A percentile compares a stretch with the other conserved stretches of the same genome.
These are phyloP conservation scores for Cystobasidium ongulense DNA, from an alignment of 768 basidiomycete species.

Conservation along the genomic window DNA sequence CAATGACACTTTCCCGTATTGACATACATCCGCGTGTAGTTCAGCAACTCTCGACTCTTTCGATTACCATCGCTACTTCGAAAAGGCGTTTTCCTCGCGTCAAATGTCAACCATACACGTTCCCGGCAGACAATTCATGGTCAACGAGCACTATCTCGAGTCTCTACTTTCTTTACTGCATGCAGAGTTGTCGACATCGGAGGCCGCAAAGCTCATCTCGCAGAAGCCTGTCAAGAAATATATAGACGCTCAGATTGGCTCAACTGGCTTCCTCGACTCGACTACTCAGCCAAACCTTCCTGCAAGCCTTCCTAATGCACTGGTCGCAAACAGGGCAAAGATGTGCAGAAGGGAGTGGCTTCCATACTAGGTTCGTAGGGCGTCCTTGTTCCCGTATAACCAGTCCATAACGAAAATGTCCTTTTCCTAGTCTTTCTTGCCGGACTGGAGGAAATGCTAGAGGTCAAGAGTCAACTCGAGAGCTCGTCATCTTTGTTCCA, in stretches of 20 bases:
- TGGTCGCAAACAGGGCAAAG: no score
- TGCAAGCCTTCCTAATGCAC: no score
- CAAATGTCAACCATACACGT: neutral
- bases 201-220: slow-evolving; percentile 3
- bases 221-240: neutral
- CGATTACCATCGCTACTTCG: neutral
- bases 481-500: neutral
- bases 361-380: no score
- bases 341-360: no score
- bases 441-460: slow-evolving; percentile 1
- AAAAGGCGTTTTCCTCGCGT: neutral
- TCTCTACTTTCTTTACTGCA: neutral
- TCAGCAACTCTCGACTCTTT: slow-evolving; percentile 4
- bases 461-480: neutral
- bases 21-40: neutral
- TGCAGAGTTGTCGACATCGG: neutral
- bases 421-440: slow-evolving; percentile 2
- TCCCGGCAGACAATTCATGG: neutral
- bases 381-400: no score
- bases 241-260: neutral
- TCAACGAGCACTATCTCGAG: neutral
- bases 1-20: neutral
- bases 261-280: neutral
- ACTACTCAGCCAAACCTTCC: no score
- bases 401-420: neutral